Conservation (phyloP, 2,329 filamentous ascomycete species). For the Colletotrichum tanaceti region DNA sequence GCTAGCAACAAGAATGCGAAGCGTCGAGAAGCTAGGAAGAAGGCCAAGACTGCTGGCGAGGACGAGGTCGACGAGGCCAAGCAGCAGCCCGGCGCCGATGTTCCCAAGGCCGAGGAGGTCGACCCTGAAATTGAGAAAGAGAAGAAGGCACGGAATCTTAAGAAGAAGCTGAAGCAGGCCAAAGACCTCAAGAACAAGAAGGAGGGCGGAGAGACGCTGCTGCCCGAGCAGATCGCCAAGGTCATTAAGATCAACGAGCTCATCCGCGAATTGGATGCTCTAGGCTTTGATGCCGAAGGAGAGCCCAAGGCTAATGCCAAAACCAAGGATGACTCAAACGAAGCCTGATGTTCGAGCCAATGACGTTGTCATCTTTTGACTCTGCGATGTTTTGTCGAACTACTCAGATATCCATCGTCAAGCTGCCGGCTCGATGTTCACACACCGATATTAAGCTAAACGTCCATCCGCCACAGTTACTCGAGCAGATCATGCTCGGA, state of each 20-base stretch:
- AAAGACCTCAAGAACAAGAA: slow-evolving; percentile 92
- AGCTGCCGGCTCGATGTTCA: neutral
- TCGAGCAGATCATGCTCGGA: neutral
- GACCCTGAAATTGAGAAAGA: slow-evolving; percentile 84
- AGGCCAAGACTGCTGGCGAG: slow-evolving; percentile 67
- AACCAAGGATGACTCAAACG: slow-evolving; percentile 5
- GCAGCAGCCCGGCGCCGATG: slow-evolving; percentile 45
- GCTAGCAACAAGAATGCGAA: slow-evolving; percentile 89
- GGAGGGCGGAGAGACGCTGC: slow-evolving; percentile 81
- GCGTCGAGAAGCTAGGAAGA: slow-evolving; percentile 67
- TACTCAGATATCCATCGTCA: neutral
- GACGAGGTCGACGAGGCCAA: slow-evolving; percentile 59
- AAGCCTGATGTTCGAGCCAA: slow-evolving; percentile 11
- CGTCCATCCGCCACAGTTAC: neutral
- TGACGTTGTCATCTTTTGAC: neutral
- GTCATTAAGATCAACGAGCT: slow-evolving; percentile 97
- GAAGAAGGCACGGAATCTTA: slow-evolving; percentile 91
- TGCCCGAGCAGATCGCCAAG: slow-evolving; percentile 97
- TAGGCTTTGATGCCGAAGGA: slow-evolving; percentile 86
- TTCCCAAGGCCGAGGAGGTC: slow-evolving; percentile 54
- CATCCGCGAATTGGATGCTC: slow-evolving; percentile 83
- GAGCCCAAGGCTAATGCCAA: slow-evolving; percentile 59
- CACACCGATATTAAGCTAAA: neutral
- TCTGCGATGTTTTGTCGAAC: neutral
- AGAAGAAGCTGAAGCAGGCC: slow-evolving; percentile 95